phyloP scores from a whole-genome alignment of 2,329 filamentous ascomycete species.

The Cordyceps farinosa region DNA sequence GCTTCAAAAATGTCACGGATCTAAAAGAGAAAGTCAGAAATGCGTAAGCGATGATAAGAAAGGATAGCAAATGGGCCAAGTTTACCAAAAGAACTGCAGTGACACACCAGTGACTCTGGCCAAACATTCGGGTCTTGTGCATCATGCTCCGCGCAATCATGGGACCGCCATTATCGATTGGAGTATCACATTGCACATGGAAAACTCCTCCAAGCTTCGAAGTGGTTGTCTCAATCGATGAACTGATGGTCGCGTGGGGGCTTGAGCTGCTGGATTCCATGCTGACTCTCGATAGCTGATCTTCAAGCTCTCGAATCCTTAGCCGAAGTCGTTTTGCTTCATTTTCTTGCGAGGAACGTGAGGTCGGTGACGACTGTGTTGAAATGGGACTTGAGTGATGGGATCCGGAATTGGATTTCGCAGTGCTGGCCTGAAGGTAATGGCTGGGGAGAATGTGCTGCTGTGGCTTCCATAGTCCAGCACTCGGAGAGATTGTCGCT shows the following conservation, averaged over 20 bases:
- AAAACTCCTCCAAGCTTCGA: constrained; percentile 42
- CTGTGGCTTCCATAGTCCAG: neutral
- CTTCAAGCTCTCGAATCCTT: constrained; percentile 42
- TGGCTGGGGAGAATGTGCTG: neutral
- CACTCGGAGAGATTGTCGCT: neutral
- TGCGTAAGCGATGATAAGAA: neutral
- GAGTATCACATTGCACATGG: constrained; percentile 38
- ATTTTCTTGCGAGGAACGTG: constrained; percentile 19
- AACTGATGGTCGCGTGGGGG: constrained; percentile 19
- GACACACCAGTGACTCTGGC: constrained; percentile 53
- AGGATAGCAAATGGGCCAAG: neutral
- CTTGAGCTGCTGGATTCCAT: constrained; percentile 1
- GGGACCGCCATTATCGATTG: constrained; percentile 28
- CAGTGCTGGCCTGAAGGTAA: neutral
- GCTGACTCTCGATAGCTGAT: constrained; percentile 32
- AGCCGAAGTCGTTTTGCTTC: constrained; percentile 18
- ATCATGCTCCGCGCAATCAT: constrained; percentile 41
- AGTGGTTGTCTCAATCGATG: constrained; percentile 35
- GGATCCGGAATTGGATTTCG: neutral
- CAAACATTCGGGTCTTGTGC: constrained; percentile 55
- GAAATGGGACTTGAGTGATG: neutral
- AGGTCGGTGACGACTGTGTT: constrained; percentile 14
- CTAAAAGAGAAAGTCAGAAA: constrained; percentile 27
- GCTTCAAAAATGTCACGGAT: constrained; percentile 42
- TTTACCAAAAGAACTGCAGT: constrained; percentile 45